A percentile compares a stretch with the other conserved stretches of the same genome.
phyloP scores from a whole-genome alignment of 1,284 basidiomycete genomes.

The Xerocomus nothofagi region DNA sequence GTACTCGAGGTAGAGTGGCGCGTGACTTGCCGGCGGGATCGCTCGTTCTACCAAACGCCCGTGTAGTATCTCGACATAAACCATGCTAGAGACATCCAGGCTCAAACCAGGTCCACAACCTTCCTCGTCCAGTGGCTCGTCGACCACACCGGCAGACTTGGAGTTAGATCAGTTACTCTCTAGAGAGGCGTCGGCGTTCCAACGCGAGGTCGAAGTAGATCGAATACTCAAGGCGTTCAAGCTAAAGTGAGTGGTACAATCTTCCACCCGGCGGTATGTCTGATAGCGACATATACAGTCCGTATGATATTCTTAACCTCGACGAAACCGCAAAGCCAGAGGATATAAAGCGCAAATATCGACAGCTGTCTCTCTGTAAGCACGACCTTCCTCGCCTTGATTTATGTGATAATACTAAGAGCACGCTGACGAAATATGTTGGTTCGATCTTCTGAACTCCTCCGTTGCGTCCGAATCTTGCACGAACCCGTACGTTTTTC shows the following conservation, averaged over 20 bases:
- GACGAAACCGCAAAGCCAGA: slow-evolving; percentile 62
- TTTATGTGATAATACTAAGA: slow-evolving; percentile 11
- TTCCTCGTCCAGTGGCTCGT: slow-evolving; percentile 34
- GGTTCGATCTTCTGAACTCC: slow-evolving; percentile 3
- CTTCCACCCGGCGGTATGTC: not conserved
- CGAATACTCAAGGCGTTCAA: slow-evolving; percentile 83
- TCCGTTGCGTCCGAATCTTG: slow-evolving; percentile 3
- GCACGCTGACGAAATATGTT: slow-evolving; percentile 27
- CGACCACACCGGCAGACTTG: slow-evolving; percentile 34
- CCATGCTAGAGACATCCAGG: slow-evolving; percentile 21
- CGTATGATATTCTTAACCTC: slow-evolving; percentile 77
- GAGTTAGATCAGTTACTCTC: slow-evolving; percentile 75
- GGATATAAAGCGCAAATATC: slow-evolving; percentile 78
- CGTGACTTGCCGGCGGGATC: slow-evolving; percentile 18
- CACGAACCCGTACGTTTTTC: slow-evolving; percentile 41
- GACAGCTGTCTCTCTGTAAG: slow-evolving; percentile 79
- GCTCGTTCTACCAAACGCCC: not conserved
- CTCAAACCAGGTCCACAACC: slow-evolving; percentile 3
- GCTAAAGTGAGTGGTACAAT: slow-evolving; percentile 59
- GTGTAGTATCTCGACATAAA: slow-evolving; percentile 1
- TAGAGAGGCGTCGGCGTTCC: slow-evolving; percentile 78
- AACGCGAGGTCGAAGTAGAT: slow-evolving; percentile 82
- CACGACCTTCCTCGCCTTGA: slow-evolving; percentile 17
- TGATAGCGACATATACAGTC: slow-evolving; percentile 41
- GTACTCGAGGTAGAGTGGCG: slow-evolving; percentile 4